Base-by-base conservation (phyloP, 176 grass and related monocot species). In the Eleusine coracana region DNA sequence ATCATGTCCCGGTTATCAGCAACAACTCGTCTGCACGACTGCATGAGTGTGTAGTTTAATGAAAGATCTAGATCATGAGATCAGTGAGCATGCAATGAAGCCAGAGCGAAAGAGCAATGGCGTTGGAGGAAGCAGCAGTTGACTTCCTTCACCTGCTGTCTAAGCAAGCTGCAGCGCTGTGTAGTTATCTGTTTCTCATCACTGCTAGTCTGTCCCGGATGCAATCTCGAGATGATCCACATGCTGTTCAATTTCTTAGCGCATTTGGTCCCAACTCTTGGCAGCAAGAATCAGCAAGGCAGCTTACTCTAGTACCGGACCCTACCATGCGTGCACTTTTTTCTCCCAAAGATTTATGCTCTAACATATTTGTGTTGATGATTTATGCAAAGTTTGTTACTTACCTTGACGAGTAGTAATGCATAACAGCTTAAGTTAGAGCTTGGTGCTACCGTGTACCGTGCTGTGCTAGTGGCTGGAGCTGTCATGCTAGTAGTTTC, bases 1-100 rank as follows among this genome's bases (percentile, higher is more conserved):
- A 36, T 51, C 21, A 41, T 70, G 66, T 70, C 78, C 34, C 49
- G 3, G 3, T 40, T 70, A 70, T 42, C n/a, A 70, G 65, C 66
- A 80, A 38, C 79, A 81, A 56, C 50, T 44, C 51, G 3, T 70
- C 49, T 70, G 77, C 63, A 52, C 44, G 62, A 68, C 49, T 70
- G 77, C 63, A 68, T 28, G 62, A 80, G 74, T 16, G 25, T 83
- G 15, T 77, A 79, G 48, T 83, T 88, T 59, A 72, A 45, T 73
- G 29, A 1, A 1, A 49, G 51, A 37, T 78, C 39, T 58, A 38
- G 66, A 78, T 85, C 40, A 56, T 71, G 65, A 70, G 39, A 78
- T 61, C 18, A 0, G 27, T 48, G 74, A 85, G 52, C 51, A 10
- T 70, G 64, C 82, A 77, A 70, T 10, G 82, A 68, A 59, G 15